phyloP scores from a whole-genome alignment of 257 asterid genomes.

The Solanum clarkiae region DNA sequence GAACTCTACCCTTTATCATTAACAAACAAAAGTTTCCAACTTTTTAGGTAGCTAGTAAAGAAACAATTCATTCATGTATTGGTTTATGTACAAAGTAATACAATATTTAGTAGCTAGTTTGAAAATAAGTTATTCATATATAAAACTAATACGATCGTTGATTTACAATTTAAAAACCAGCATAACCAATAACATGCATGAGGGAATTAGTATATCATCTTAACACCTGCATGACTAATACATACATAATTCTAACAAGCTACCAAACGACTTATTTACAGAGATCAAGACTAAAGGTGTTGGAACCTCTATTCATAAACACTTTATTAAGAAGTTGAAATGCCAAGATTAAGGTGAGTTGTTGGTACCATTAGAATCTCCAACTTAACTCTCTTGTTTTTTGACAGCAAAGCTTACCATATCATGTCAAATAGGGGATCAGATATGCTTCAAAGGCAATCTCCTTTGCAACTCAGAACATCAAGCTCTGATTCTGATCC shows the following conservation, averaged over 20 bases:
- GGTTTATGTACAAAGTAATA: background rate
- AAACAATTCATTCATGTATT: background rate
- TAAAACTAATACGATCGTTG: background rate
- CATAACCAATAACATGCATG: background rate
- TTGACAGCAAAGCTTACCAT: background rate
- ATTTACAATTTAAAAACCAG: background rate
- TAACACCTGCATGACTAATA: background rate
- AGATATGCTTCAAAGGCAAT: constrained; percentile 62
- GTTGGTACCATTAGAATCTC: background rate
- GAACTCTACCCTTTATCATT: background rate
- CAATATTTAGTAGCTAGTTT: background rate
- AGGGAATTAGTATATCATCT: background rate
- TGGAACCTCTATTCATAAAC: background rate
- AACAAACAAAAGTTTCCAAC: background rate
- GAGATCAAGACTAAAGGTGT: background rate
- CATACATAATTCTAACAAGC: background rate
- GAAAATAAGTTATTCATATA: background rate
- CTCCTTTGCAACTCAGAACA: constrained; percentile 45
- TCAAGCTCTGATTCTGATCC: constrained; percentile 63
- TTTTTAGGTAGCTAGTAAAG: background rate
- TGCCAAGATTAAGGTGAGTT: constrained; percentile 73
- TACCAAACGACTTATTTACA: background rate
- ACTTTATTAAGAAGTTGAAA: constrained; percentile 5
- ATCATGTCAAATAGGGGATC: constrained; percentile 26
- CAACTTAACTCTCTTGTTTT: background rate